Conservation (phyloP, 257 asterid genomes). For the Ligustrum vulgare region DNA sequence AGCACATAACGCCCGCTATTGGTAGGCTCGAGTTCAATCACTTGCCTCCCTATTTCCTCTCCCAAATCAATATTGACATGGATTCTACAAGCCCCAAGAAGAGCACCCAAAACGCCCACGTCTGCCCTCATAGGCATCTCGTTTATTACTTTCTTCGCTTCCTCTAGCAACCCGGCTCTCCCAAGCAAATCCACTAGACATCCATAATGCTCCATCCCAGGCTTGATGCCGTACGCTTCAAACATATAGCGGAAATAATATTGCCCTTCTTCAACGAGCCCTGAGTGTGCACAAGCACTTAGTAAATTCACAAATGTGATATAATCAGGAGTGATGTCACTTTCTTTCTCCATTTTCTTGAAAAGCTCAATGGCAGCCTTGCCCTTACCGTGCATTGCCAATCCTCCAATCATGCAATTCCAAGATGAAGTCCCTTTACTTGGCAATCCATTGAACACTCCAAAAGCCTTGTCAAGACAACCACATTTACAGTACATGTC, state of each 20-base stretch:
- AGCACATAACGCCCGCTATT: conserved; percentile 81
- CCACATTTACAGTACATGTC: conserved; percentile 93
- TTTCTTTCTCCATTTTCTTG: conserved; percentile 64
- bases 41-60: conserved; percentile 62
- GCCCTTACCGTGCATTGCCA: conserved; percentile 81
- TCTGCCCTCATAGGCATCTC: conserved; percentile 76
- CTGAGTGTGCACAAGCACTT: conserved; percentile 84
- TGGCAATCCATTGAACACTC: conserved; percentile 48
- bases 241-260: conserved; percentile 61
- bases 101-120: conserved; percentile 78
- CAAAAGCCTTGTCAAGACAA: conserved; percentile 58
- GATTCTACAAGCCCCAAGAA: conserved; percentile 83
- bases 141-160: conserved; percentile 51
- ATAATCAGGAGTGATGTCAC: conserved; percentile 47
- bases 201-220: conserved; percentile 88
- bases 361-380: conserved; percentile 66
- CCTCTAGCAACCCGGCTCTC: conserved; percentile 74
- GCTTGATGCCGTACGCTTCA: conserved; percentile 48
- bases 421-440: conserved; percentile 71
- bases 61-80: conserved; percentile 66
- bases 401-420: conserved; percentile 94
- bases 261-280: conserved; percentile 66
- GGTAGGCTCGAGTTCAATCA: conserved; percentile 67
- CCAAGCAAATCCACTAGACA: conserved; percentile 89
- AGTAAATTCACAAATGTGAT: conserved; percentile 76